Evolutionary conservation across 345 rosid species (phyloP), one percentile per base, ranked within the genome.

Genomic region (Linum tenue): DNA sequence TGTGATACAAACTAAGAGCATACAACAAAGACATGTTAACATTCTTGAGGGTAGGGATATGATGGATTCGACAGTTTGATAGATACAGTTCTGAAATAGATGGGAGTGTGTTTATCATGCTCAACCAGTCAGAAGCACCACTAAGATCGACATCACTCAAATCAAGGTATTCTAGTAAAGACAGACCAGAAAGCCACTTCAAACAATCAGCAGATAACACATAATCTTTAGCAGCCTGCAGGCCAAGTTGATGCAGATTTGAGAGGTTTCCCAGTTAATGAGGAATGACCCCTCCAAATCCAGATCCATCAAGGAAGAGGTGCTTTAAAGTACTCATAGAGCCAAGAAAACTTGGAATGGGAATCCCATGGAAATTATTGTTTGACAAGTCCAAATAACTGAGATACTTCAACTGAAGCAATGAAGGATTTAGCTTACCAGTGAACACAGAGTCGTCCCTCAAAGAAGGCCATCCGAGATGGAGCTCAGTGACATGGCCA

Each of bases 201-300:
- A 77, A 63, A 9, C 66, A 72, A 16, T 59, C 63, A 58, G 41
- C 60, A 39, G 62, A 43, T 0, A 5, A 7, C 4, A 22, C 22
- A 63, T 37, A 5, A 8, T 61, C 65, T 0, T 10, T 75, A 6
- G 7, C 14, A 7, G 14, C 53, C 7, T 6, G 9, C 1, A 83
- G 64, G 31, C 31, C 31, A 22, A 22, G 31, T 22, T 22, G 31
- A 22, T 22, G 31, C 31, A 22, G 31, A 22, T 42, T 76, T 9
- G 84, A 69, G 55, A 83, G 73, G 9, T 78, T 81, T 40, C 80
- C 80, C 56, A 81, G 74, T 48, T 1, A 40, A 36, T 31, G 22
- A 0, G 81, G 84, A 10, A 81, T 44, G 43, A 62, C 72, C 36
- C 83, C 83, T 37, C 76, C 62, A 40, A 85, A 72, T 22, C 31